Conservation (phyloP, 2,329 filamentous ascomycete species). For the Cyclaneusma minus region DNA sequence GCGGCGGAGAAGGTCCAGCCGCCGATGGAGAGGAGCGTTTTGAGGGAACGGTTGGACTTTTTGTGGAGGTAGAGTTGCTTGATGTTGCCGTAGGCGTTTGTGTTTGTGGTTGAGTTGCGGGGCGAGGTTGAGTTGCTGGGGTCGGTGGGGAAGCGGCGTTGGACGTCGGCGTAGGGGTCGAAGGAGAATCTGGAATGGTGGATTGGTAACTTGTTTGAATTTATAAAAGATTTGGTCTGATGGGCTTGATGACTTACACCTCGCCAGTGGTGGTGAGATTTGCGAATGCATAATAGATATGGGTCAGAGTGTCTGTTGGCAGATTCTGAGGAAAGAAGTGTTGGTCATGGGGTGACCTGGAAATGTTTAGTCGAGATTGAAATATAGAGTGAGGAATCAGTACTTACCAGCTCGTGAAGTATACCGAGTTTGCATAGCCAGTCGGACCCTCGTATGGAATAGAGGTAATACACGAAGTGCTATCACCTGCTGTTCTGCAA, state of each 20-base stretch:
- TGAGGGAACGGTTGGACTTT: conserved; percentile 53
- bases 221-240: conserved; percentile 39
- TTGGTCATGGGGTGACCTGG: conserved; percentile 48
- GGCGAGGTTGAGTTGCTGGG: too few relatives aligned
- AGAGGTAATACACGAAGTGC: too few relatives aligned
- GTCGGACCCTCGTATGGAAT: too few relatives aligned
- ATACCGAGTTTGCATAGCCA: too few relatives aligned
- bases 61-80: conserved; percentile 68
- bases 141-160: conserved; percentile 64
- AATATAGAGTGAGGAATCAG: not conserved
- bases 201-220: conserved; percentile 4
- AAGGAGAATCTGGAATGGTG: conserved; percentile 40
- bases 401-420: conserved; percentile 21
- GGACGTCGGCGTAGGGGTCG: conserved; percentile 50
- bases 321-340: conserved; percentile 57
- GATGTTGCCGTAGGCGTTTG: conserved; percentile 62
- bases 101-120: too few relatives aligned
- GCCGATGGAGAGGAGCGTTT: conserved; percentile 66
- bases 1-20: conserved; percentile 74
- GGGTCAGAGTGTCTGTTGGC: conserved; percentile 51
- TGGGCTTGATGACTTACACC: too few relatives aligned
- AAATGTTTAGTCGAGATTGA: conserved; percentile 2
- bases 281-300: conserved; percentile 67
- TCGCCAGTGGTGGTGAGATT: conserved; percentile 52
- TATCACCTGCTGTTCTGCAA: too few relatives aligned